These are phyloP conservation scores for Erysimum pusillum DNA, from an alignment of 441 rosid species.

Conservation along the genomic window DNA sequence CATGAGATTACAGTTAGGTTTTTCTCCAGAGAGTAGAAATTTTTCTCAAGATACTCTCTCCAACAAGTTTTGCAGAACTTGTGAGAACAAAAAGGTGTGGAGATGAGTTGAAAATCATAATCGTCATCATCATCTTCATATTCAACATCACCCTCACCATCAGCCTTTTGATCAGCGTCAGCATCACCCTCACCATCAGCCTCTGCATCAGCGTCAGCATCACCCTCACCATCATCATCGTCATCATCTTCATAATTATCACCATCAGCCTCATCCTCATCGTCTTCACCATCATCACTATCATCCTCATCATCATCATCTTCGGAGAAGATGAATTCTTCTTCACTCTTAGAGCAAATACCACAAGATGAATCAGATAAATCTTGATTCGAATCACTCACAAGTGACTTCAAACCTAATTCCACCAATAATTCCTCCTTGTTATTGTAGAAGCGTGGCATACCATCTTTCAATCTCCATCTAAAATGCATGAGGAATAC, in stretches of 20 bases:
- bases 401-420: not conserved
- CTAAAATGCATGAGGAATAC: not conserved
- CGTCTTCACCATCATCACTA: not conserved
- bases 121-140: not conserved
- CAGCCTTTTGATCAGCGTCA: not conserved
- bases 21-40: not conserved
- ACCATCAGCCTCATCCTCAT: not conserved
- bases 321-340: not conserved
- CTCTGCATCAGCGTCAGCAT: no score
- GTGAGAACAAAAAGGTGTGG: conserved; percentile 38
- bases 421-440: not conserved
- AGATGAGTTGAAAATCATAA: conserved; percentile 1
- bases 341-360: not conserved
- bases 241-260: not conserved
- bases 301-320: not conserved
- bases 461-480: no score
- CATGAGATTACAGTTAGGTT: conserved; percentile 14
- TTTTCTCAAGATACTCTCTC: conserved; percentile 15
- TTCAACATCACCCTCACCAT: not conserved
- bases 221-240: not conserved
- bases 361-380: not conserved
- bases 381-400: not conserved
- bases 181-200: not conserved
- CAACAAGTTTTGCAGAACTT: conserved; percentile 8
- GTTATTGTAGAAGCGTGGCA: no score